These are phyloP conservation scores for Colletotrichum tofieldiae DNA, from an alignment of 2,329 filamentous ascomycete genomes.

Conservation along the genomic window DNA sequence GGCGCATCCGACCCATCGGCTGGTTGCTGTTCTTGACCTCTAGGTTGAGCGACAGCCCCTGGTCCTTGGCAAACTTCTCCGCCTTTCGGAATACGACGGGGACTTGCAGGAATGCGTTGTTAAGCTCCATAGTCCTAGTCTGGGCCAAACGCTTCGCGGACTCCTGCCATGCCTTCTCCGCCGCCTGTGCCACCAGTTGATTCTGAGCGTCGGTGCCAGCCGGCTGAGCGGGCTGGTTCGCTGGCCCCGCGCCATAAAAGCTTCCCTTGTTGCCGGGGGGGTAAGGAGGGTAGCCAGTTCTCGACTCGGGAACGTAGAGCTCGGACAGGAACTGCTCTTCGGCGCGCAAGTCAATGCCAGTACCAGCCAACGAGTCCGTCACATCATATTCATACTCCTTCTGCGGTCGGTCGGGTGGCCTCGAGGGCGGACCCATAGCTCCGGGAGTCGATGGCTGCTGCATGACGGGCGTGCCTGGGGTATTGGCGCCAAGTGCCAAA, in stretches of 20 bases:
- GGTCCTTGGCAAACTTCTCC: slow-evolving; percentile 71
- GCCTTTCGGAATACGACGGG: slow-evolving; percentile 73
- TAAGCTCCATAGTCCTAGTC: slow-evolving; percentile 77
- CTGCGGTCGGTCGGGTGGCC: slow-evolving; percentile 73
- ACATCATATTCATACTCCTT: slow-evolving; percentile 80
- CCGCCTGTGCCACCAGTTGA: slow-evolving; percentile 76
- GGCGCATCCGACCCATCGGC: slow-evolving; percentile 64
- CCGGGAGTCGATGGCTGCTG: slow-evolving; percentile 51
- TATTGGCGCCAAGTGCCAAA: slow-evolving; percentile 40
- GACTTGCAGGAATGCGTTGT: slow-evolving; percentile 80
- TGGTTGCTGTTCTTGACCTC: slow-evolving; percentile 66
- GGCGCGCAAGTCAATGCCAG: slow-evolving; percentile 88
- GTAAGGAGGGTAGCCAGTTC: slow-evolving; percentile 70
- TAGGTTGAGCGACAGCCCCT: slow-evolving; percentile 69
- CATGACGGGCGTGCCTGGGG: slow-evolving; percentile 34
- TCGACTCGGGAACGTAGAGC: slow-evolving; percentile 69
- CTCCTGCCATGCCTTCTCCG: slow-evolving; percentile 76
- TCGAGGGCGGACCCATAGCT: slow-evolving; percentile 73
- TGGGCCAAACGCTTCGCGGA: slow-evolving; percentile 75
- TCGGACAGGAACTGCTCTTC: slow-evolving; percentile 88
- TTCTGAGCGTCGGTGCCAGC: slow-evolving; percentile 68
- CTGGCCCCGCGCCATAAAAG: slow-evolving; percentile 77
- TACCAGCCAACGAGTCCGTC: slow-evolving; percentile 86
- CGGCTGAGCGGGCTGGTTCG: slow-evolving; percentile 73
- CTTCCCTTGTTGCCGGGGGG: slow-evolving; percentile 68